phyloP scores from a whole-genome alignment of 169 alveolate species.

The Plasmodium reichenowi region DNA sequence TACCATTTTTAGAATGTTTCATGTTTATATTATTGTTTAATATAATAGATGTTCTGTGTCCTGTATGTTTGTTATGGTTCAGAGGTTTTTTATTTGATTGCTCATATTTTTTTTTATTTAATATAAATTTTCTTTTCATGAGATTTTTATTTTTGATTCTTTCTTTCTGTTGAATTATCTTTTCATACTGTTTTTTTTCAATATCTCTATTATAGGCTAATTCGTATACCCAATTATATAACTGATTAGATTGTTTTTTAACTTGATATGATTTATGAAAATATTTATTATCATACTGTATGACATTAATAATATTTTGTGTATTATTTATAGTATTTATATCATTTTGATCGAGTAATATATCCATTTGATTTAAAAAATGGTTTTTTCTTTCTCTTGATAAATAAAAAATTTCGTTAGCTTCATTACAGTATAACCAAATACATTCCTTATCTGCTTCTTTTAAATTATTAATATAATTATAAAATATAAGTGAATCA shows the following conservation, averaged over 20 bases:
- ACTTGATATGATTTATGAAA: conserved; percentile 47
- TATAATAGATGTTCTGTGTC: neutral
- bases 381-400: conserved; percentile 44
- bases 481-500: conserved; percentile 50
- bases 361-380: conserved; percentile 35
- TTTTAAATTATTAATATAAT: conserved; percentile 62
- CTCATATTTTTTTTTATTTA: neutral
- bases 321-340: conserved; percentile 2
- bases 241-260: conserved; percentile 25
- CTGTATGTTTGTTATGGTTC: too few relatives aligned
- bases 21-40: neutral
- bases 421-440: conserved; percentile 76
- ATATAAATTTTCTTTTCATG: neutral
- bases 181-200: conserved; percentile 6
- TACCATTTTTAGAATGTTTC: neutral
- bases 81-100: neutral
- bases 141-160: neutral
- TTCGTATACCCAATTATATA: conserved; percentile 56
- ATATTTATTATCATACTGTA: conserved; percentile 21
- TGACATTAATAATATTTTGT: conserved; percentile 5
- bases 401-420: conserved; percentile 56
- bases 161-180: conserved; percentile 13
- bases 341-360: neutral
- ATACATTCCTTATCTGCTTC: conserved; percentile 76
- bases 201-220: conserved; percentile 56